phyloP scores from a whole-genome alignment of 352 stramenopile species.

The Globisporangium takayamanum region DNA sequence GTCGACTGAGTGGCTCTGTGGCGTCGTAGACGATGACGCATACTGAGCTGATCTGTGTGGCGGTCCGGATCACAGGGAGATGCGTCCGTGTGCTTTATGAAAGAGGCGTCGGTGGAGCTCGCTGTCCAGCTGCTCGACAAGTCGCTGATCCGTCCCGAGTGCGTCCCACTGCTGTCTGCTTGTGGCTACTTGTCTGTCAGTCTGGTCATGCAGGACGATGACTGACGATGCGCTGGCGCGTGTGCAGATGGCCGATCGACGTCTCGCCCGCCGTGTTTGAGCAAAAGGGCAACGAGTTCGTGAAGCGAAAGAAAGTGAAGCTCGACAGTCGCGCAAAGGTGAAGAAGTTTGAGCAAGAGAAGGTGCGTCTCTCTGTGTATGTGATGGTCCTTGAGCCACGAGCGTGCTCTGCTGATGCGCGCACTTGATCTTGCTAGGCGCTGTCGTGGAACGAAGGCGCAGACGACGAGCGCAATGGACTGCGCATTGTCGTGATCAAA shows the following conservation, averaged over 20 bases:
- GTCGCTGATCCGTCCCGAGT: slow-evolving; percentile 76
- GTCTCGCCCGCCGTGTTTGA: slow-evolving; percentile 82
- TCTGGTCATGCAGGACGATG: not conserved
- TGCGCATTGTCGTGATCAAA: slow-evolving; percentile 96
- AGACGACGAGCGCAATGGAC: slow-evolving; percentile 82
- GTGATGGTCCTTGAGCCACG: not conserved
- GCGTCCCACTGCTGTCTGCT: slow-evolving; percentile 16
- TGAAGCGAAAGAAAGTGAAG: slow-evolving; percentile 74
- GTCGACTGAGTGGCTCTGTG: not conserved
- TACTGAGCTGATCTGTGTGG: not conserved
- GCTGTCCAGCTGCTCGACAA: slow-evolving; percentile 93
- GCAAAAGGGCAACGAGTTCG: slow-evolving; percentile 78
- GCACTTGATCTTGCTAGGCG: slow-evolving; percentile 44
- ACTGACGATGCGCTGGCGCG: not conserved
- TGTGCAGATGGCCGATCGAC: slow-evolving; percentile 61
- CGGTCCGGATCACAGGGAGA: slow-evolving; percentile 64
- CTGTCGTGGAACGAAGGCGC: slow-evolving; percentile 95
- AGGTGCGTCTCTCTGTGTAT: slow-evolving; percentile 24
- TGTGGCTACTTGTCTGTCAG: not conserved
- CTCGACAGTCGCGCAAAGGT: slow-evolving; percentile 82
- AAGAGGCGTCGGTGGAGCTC: slow-evolving; percentile 92
- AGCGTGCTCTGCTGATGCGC: no score
- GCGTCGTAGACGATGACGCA: not conserved
- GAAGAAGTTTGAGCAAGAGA: slow-evolving; percentile 84
- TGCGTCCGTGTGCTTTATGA: slow-evolving; percentile 94